Base-by-base conservation (phyloP, 176 grass and related monocot species). In the Zizania latifolia region DNA sequence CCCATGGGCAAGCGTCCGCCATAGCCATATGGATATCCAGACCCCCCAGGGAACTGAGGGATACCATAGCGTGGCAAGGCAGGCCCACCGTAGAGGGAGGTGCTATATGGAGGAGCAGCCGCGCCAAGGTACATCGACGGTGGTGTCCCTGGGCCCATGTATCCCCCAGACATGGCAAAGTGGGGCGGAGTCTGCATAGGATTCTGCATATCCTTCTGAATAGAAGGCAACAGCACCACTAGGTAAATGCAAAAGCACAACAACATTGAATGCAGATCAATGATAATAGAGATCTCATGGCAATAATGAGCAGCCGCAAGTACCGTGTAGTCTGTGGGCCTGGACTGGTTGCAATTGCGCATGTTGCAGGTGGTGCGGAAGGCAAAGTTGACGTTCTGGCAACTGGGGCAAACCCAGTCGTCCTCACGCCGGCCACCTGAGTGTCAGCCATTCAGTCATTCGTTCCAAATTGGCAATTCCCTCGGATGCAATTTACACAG, bases 331-430 rank as follows among this genome's bases (percentile, higher is more conserved):
- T 96, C 89, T 0, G 73, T 64, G 10, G 92, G 92, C 68, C 86
- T 84, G 10, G 92, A 85, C 65, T 96, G 92, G 71, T 90, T 84
- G 54, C 92, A 96, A 28, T 59, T 96, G 48, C 92, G 92, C 92
- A 96, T 96, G 58, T 96, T 96, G 84, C 92, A 96, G 35, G 92
- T 89, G 29, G 89, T 96, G 70, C 92, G 84, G 78, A 96, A 96
- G 12, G 92, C 90, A 13, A 96, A 96, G 80, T 96, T 96, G 62
- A 96, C 81, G 62, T 96, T 96, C 34, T 79, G 66, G 40, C 92
- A 96, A 74, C 89, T 96, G 58, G 92, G 83, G 76, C 92, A 96
- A 17, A 83, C 83, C 92, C 92, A 96, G 48, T 96, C 92, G 80
- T 96, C 92, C 63, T 96, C 92, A 10, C 92, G 82, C 7, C 86